These are phyloP conservation scores for Botryotinia calthae DNA, from an alignment of 2,329 filamentous ascomycete genomes.

Conservation along the genomic window DNA sequence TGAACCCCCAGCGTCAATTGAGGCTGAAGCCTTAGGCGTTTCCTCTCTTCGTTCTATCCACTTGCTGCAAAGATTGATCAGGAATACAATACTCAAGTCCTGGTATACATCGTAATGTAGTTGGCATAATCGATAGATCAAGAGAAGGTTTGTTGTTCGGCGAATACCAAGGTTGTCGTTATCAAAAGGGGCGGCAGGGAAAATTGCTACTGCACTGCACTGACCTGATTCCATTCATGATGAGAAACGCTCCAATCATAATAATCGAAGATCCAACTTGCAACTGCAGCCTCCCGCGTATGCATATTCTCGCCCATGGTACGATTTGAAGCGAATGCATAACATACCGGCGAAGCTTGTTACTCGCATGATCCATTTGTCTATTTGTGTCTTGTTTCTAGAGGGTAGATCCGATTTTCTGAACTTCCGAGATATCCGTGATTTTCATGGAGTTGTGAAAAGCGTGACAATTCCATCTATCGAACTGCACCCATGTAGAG, in stretches of 20 bases:
- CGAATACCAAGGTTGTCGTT: neutral
- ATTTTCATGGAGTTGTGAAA: neutral
- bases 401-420: neutral
- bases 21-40: neutral
- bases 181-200: neutral
- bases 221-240: neutral
- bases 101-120: neutral
- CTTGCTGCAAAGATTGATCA: neutral
- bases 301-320: neutral
- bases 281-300: neutral
- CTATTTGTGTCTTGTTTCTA: neutral
- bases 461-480: neutral
- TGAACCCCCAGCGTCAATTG: neutral
- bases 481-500: neutral
- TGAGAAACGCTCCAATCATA: neutral
- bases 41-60: too few species aligned
- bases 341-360: neutral
- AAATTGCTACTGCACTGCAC: constrained; percentile 1
- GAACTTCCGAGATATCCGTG: neutral
- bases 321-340: neutral
- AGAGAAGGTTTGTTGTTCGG: neutral
- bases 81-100: neutral
- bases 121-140: neutral
- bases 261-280: neutral
- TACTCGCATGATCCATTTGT: neutral